Conservation (phyloP, 148 eudicot species). For the Vaccinium darrowii region DNA sequence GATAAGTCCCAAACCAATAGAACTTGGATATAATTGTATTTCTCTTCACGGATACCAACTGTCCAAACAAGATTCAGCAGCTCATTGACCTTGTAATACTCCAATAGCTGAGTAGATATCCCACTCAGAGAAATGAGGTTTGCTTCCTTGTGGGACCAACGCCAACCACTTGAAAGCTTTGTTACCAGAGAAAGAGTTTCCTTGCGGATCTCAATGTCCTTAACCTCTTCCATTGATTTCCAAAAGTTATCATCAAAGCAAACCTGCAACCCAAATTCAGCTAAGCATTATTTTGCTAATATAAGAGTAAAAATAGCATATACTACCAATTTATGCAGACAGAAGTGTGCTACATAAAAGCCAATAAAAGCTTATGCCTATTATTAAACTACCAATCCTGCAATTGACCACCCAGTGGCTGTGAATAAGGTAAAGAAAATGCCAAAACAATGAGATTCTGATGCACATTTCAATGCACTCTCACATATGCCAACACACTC, state of each 20-base stretch:
- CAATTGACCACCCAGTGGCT: not conserved
- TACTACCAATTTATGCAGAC: not conserved
- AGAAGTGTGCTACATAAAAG: not conserved
- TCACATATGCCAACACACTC: not conserved
- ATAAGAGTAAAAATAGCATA: not conserved
- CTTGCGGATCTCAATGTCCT: slow-evolving; percentile 19
- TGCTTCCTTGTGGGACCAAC: slow-evolving; percentile 8
- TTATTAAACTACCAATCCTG: not conserved
- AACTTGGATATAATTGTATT: slow-evolving; percentile 21
- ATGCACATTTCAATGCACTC: not conserved
- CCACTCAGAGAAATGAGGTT: not conserved
- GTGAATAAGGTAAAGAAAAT: not conserved
- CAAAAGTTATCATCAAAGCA: slow-evolving; percentile 26
- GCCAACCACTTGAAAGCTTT: slow-evolving; percentile 46
- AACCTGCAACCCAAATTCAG: slow-evolving; percentile 25
- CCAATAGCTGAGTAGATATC: slow-evolving; percentile 15
- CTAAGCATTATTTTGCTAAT: not conserved
- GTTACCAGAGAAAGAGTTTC: slow-evolving; percentile 23
- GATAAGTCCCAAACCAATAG: slow-evolving; percentile 29
- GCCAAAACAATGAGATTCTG: not conserved
- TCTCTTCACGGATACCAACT: slow-evolving; percentile 21
- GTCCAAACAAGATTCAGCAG: slow-evolving; percentile 33
- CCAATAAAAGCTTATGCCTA: not conserved
- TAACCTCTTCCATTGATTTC: slow-evolving; percentile 20
- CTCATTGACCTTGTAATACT: slow-evolving; percentile 24